A percentile compares a stretch with the other conserved stretches of the same genome.
Evolutionary conservation across 2,329 filamentous ascomycete species (phyloP).

Genomic region (Hypocreales sp.): DNA sequence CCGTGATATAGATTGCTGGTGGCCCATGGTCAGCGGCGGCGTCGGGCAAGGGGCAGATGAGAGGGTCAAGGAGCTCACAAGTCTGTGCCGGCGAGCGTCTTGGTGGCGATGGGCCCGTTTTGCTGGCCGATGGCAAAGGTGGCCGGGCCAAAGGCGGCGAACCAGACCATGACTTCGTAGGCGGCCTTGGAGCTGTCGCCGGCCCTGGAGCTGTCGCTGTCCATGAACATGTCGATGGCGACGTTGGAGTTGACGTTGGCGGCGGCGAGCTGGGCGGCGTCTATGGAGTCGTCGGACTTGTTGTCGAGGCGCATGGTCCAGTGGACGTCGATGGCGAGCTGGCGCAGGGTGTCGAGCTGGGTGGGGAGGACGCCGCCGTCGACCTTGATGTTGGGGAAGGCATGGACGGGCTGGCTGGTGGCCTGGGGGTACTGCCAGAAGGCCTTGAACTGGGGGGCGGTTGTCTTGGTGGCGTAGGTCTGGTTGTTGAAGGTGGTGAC

Average conservation of each 20-base stretch:
- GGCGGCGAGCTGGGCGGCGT: conserved; percentile 15
- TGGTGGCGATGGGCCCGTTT: conserved; percentile 14
- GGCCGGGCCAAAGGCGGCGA: conserved; percentile 28
- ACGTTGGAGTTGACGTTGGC: conserved; percentile 36
- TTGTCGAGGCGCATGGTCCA: conserved; percentile 34
- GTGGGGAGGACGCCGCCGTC: conserved; percentile 26
- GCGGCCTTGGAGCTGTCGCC: conserved; percentile 22
- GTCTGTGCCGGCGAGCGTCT: conserved; percentile 21
- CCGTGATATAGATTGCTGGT: conserved; percentile 25
- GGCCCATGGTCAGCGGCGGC: conserved; percentile 2
- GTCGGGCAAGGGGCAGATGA: accelerated
- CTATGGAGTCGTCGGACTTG: conserved; percentile 15
- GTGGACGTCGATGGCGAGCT: conserved; percentile 26
- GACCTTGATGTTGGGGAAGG: conserved; percentile 36
- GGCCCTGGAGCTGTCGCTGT: conserved; percentile 23
- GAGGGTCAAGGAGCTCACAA: conserved; percentile 25
- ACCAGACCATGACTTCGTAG: conserved; percentile 43
- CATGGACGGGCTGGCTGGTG: conserved; percentile 28
- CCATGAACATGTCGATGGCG: conserved; percentile 43
- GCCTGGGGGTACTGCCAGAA: conserved; percentile 33
- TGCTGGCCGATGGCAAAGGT: conserved; percentile 31
- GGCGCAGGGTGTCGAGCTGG: conserved; percentile 19
- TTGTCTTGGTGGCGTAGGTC: conserved; percentile 28
- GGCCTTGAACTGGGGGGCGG: conserved; percentile 32
- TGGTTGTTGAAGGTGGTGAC: conserved; percentile 33